Conservation (phyloP, 345 rosid genomes). For the Populus pruinosa region DNA sequence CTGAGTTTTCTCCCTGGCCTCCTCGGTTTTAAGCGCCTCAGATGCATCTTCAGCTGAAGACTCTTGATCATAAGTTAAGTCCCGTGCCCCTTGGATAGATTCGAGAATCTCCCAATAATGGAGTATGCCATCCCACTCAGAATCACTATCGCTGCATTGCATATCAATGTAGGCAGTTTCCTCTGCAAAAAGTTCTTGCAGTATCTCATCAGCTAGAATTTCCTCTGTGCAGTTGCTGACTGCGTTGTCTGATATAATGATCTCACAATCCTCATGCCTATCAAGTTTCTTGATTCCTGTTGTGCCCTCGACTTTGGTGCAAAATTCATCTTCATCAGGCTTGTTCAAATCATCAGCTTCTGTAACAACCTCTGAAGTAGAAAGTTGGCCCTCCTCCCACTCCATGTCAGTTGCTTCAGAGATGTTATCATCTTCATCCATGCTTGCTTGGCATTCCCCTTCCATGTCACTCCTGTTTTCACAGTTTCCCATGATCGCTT, state of each 20-base stretch:
- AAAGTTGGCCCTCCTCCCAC: conserved; percentile 38
- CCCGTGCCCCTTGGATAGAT: conserved; percentile 8
- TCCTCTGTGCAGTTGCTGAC: conserved; percentile 17
- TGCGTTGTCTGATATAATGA: conserved; percentile 9
- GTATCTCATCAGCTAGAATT: conserved; percentile 20
- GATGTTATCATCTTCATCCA: conserved; percentile 14
- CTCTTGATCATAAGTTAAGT: conserved; percentile 14
- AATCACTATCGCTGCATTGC: conserved; percentile 4
- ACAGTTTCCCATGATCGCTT: conserved; percentile 1
- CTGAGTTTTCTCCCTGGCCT: neutral
- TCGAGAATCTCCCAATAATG: conserved; percentile 20
- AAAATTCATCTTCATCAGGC: conserved; percentile 18
- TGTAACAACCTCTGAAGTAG: conserved; percentile 18
- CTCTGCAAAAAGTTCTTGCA: conserved; percentile 27
- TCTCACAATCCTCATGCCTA: conserved; percentile 13
- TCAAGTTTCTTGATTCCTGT: conserved; percentile 16
- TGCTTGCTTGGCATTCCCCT: conserved; percentile 15
- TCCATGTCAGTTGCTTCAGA: conserved; percentile 45
- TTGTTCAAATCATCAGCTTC: conserved; percentile 21
- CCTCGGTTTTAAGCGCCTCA: conserved; percentile 12
- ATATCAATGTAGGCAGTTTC: conserved; percentile 15
- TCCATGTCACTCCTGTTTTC: conserved; percentile 16
- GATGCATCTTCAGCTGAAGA: conserved; percentile 19
- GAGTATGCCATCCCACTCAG: conserved; percentile 9
- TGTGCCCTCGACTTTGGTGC: conserved; percentile 8